A percentile compares a stretch with the other conserved stretches of the same genome.
phyloP scores from a whole-genome alignment of 2,329 filamentous ascomycete genomes.

The Xylariaceae sp. region DNA sequence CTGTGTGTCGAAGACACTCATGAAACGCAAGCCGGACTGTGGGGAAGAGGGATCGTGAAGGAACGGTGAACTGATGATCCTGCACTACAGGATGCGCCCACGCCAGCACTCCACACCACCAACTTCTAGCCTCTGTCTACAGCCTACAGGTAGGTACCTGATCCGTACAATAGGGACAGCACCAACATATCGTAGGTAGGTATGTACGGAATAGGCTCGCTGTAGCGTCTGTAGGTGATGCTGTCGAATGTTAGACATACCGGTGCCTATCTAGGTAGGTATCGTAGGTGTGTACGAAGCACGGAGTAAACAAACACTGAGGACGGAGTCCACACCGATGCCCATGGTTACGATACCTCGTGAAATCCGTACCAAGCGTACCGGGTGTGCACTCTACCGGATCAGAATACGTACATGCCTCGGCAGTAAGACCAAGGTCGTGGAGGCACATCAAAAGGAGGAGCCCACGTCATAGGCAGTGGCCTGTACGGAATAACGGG shows the following conservation, averaged over 20 bases:
- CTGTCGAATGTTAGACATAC: not conserved
- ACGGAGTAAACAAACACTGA: not conserved
- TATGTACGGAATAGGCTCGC: not conserved
- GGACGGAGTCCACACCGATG: too few species aligned
- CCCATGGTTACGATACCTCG: too few species aligned
- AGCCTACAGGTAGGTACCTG: too few species aligned
- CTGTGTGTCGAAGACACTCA: not conserved
- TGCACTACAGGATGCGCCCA: not conserved
- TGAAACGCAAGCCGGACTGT: not conserved
- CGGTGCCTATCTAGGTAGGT: not conserved
- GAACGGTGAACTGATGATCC: not conserved
- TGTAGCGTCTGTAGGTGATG: not conserved
- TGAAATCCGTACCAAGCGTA: too few species aligned
- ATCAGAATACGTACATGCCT: too few species aligned
- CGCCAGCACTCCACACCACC: not conserved
- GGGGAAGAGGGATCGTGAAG: not conserved
- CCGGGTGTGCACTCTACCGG: too few species aligned
- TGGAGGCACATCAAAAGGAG: too few species aligned
- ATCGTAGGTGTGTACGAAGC: not conserved
- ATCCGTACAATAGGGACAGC: not conserved
- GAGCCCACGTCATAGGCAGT: too few species aligned
- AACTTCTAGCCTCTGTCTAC: not conserved
- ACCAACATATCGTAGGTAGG: too few species aligned
- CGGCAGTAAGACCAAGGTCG: too few species aligned
- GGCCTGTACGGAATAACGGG: too few species aligned